Conservation (phyloP, 2,329 filamentous ascomycete species). For the Aspergillus fructus region DNA sequence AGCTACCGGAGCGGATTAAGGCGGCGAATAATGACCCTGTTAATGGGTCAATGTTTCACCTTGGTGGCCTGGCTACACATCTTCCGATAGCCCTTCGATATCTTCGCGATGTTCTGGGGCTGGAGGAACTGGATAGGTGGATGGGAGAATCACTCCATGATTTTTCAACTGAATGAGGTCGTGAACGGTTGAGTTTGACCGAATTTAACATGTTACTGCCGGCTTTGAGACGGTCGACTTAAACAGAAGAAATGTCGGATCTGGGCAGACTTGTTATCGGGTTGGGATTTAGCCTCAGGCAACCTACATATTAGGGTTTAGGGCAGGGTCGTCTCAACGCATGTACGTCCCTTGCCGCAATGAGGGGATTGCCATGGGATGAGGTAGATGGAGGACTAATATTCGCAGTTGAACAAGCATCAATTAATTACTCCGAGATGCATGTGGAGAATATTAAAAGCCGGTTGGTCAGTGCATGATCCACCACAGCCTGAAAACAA, state of each 20-base stretch:
- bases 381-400: too few relatives aligned
- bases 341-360: too few relatives aligned
- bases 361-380: too few relatives aligned
- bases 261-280: too few relatives aligned
- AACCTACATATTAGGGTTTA: too few relatives aligned
- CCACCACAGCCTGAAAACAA: too few relatives aligned
- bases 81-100: slow-evolving; percentile 23
- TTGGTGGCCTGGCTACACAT: slow-evolving; percentile 22
- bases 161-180: not conserved
- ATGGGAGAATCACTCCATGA: slow-evolving; percentile 24
- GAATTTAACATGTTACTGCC: not conserved
- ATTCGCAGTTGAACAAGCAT: too few relatives aligned
- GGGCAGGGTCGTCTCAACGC: too few relatives aligned
- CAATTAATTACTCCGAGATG: too few relatives aligned
- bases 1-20: slow-evolving; percentile 27
- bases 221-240: not conserved
- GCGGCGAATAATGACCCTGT: slow-evolving; percentile 14
- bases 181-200: not conserved
- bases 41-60: slow-evolving; percentile 25
- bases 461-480: too few relatives aligned
- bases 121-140: slow-evolving; percentile 24
- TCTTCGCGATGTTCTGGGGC: slow-evolving; percentile 25
- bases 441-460: too few relatives aligned
- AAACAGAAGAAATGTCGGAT: not conserved
- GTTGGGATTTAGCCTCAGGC: too few relatives aligned